phyloP scores from a whole-genome alignment of 1,284 basidiomycete genomes.

The Sphagnurus paluster region DNA sequence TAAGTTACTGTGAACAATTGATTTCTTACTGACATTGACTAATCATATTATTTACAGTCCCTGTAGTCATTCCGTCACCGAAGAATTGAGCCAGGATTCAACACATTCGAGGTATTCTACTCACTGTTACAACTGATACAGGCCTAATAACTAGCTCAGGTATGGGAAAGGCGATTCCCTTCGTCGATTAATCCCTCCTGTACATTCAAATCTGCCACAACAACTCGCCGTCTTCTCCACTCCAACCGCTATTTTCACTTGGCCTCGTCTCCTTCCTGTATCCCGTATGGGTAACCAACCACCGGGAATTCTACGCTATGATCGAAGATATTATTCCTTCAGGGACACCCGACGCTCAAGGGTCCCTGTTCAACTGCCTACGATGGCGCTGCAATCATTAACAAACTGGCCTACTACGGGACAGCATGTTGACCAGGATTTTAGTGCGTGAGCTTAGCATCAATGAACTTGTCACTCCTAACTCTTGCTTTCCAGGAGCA shows the following conservation, averaged over 20 bases:
- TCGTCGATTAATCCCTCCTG: neutral
- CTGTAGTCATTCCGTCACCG: too few relatives aligned
- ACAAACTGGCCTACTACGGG: too few relatives aligned
- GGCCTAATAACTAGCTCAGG: neutral
- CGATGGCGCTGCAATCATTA: neutral
- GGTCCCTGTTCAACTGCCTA: neutral
- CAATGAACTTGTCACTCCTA: too few relatives aligned
- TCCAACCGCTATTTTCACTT: conserved; percentile 36
- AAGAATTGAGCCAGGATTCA: too few relatives aligned
- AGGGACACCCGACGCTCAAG: neutral
- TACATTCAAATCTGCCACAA: neutral
- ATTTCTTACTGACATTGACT: too few relatives aligned
- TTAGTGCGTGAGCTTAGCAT: too few relatives aligned
- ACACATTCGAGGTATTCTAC: too few relatives aligned
- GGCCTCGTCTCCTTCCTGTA: conserved; percentile 35
- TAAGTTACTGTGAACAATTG: too few relatives aligned
- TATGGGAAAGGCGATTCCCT: neutral
- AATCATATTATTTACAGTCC: too few relatives aligned
- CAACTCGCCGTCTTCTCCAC: conserved; percentile 27
- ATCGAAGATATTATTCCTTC: neutral
- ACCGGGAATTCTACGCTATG: conserved; percentile 21
- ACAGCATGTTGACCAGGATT: too few relatives aligned
- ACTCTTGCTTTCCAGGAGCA: too few relatives aligned
- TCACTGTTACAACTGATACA: too few relatives aligned
- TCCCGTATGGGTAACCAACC: conserved; percentile 25